Evolutionary conservation across 1,284 basidiomycete genomes (phyloP), one percentile per base, ranked within the genome.

Genomic region (Moesziomyces antarcticus): DNA sequence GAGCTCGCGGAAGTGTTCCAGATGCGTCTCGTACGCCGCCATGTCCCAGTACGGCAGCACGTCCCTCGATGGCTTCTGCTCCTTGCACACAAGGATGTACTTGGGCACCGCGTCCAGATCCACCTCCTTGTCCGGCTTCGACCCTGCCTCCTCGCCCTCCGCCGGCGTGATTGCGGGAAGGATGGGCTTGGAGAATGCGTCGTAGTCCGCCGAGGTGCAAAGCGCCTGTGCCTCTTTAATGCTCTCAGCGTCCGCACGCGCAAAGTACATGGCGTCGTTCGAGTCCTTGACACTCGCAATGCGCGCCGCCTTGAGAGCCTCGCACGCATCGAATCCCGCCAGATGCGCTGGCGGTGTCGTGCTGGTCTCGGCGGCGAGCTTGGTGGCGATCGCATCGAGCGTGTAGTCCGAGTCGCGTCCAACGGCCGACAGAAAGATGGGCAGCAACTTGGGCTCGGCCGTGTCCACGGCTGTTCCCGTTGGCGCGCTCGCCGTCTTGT

Each of bases 211-310:
- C 3, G 59, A 33, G 8, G 48, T 45, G 41, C 67, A 72, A 5
- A 69, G 43, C 18, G 14, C 10, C 30, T 53, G 67, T 8, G 77
- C 57, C 20, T 58, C 55, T 3, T 25, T n/a, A 2, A 69, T 54
- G 35, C 25, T 53, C 2, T 54, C 22, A 13, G 50, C 37, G n/a
- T 54, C 35, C 13, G 65, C 67, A 6, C n/a, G 3, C 5, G 52
- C 33, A 30, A 91, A 90, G 41, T 86, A 85, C 80, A 96, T 90
- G 9, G 87, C 89, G 82, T 96, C 92, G 67, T 89, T 80, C 9
- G 75, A 71, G 56, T 83, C 82, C n/a, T 61, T 58, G 49, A 81
- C 48, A 42, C 65, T 74, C 11, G 49, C 55, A 8, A 69, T 16
- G 5, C 37, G 20, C 3, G 56, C 56, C 5, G 43, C 18, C 37